These are phyloP conservation scores for Dictyostelium firmibasis DNA, from an alignment of 78 protist genomes.

Conservation along the genomic window DNA sequence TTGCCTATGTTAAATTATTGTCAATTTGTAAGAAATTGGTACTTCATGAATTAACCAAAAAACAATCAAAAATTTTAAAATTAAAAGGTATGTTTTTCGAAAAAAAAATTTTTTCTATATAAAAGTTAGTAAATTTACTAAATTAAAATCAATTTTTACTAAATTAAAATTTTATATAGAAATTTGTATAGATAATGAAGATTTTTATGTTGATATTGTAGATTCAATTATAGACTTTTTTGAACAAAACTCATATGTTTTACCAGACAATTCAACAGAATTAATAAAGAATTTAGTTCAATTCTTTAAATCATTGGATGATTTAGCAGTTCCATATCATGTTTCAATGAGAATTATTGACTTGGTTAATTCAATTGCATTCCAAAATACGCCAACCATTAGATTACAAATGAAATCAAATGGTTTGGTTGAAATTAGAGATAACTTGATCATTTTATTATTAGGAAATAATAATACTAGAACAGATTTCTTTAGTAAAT, in stretches of 20 bases:
- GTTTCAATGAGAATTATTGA: conserved; percentile 58
- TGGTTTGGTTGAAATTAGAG: conserved; percentile 67
- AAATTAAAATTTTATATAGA: conserved; percentile 7
- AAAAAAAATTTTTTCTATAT: background rate
- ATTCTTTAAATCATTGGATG: conserved; percentile 56
- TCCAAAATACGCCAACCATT: conserved; percentile 55
- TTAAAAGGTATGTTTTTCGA: background rate
- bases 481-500: background rate
- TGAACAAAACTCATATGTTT: conserved; percentile 18
- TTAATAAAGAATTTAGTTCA: conserved; percentile 47
- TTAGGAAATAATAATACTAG: conserved; percentile 20
- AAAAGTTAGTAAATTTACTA: too few species aligned
- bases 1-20: conserved; percentile 1
- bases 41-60: conserved; percentile 25
- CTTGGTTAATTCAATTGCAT: conserved; percentile 37
- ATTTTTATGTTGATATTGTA: conserved; percentile 55
- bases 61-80: conserved; percentile 42
- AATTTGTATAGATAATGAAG: conserved; percentile 67
- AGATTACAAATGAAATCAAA: conserved; percentile 57
- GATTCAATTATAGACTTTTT: conserved; percentile 43
- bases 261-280: conserved; percentile 34
- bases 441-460: conserved; percentile 40
- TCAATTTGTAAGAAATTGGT: conserved; percentile 46
- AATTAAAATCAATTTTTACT: too few species aligned
- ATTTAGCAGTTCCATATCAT: conserved; percentile 56